These are phyloP conservation scores for Corylus heterophylla DNA, from an alignment of 306 rosid genomes.

Conservation along the genomic window DNA sequence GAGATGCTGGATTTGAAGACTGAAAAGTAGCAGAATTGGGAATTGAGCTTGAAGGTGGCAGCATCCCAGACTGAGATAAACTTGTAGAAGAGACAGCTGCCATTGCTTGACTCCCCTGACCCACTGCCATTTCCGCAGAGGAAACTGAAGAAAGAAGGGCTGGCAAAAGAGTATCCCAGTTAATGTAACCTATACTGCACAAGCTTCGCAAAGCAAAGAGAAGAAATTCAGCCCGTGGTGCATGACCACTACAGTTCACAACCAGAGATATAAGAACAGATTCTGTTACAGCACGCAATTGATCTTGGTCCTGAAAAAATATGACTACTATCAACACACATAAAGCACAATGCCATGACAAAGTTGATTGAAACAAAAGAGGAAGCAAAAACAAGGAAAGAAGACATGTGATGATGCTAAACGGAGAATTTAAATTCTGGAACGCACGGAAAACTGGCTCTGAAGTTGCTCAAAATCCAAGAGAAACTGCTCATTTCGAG, in stretches of 20 bases:
- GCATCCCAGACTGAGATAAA: conserved; percentile 72
- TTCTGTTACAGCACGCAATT: conserved; percentile 77
- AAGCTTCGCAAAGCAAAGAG: conserved; percentile 78
- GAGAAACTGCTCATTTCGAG: conserved; percentile 93
- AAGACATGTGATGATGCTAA: not conserved
- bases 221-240: conserved; percentile 86
- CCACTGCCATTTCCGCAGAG: conserved; percentile 60
- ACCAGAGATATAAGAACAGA: conserved; percentile 77
- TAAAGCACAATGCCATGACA: conserved; percentile 1
- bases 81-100: conserved; percentile 59
- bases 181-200: conserved; percentile 72
- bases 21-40: conserved; percentile 70
- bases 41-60: conserved; percentile 57
- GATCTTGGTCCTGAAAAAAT: conserved; percentile 85
- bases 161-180: conserved; percentile 90
- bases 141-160: conserved; percentile 83
- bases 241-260: conserved; percentile 87
- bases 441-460: conserved; percentile 88
- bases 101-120: conserved; percentile 68
- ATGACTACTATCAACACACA: conserved; percentile 16
- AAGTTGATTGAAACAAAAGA: conserved; percentile 18
- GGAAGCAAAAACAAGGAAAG: conserved; percentile 2
- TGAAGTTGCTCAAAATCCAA: conserved; percentile 84
- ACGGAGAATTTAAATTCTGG: conserved; percentile 9
- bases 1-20: conserved; percentile 90